Conservation (phyloP, 2,329 filamentous ascomycete genomes). For the Fusarium sarcochroum region DNA sequence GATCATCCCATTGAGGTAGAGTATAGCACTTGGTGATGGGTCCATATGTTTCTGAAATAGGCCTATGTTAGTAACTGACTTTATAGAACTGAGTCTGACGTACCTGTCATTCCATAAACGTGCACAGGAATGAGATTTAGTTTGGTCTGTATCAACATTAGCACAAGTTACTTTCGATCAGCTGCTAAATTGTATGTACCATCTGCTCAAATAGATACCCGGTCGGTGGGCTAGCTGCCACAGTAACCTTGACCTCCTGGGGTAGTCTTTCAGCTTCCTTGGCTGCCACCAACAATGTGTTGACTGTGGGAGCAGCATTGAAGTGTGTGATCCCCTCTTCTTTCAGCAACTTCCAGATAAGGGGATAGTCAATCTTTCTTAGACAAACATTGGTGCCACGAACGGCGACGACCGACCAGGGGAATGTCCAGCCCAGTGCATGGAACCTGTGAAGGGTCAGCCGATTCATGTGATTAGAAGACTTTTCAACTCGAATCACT, state of each 20-base stretch:
- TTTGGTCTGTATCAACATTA: constrained; percentile 52
- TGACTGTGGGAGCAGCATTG: constrained; percentile 95
- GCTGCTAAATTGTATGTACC: constrained; percentile 61
- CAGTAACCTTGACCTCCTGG: constrained; percentile 84
- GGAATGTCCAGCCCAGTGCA: constrained; percentile 85
- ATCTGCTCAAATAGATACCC: constrained; percentile 94
- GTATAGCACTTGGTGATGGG: constrained; percentile 95
- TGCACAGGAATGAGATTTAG: constrained; percentile 93
- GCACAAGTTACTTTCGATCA: neutral
- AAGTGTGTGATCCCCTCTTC: constrained; percentile 93
- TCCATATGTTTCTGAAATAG: constrained; percentile 81
- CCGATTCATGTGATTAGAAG: neutral
- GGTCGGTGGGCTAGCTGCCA: constrained; percentile 91
- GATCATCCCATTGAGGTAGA: constrained; percentile 84
- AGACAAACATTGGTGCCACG: constrained; percentile 96
- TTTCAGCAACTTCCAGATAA: constrained; percentile 92
- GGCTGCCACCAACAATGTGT: constrained; percentile 89
- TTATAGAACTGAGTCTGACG: neutral
- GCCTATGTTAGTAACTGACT: neutral
- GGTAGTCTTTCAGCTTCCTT: constrained; percentile 80
- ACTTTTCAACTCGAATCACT: constrained; percentile 56
- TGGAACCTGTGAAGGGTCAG: constrained; percentile 66
- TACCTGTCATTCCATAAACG: constrained; percentile 83
- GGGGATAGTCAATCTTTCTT: constrained; percentile 92
- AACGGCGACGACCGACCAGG: constrained; percentile 93